A percentile compares a stretch with the other conserved stretches of the same genome.
phyloP scores from a whole-genome alignment of 805 yeast genomes.

The Pichia californica region DNA sequence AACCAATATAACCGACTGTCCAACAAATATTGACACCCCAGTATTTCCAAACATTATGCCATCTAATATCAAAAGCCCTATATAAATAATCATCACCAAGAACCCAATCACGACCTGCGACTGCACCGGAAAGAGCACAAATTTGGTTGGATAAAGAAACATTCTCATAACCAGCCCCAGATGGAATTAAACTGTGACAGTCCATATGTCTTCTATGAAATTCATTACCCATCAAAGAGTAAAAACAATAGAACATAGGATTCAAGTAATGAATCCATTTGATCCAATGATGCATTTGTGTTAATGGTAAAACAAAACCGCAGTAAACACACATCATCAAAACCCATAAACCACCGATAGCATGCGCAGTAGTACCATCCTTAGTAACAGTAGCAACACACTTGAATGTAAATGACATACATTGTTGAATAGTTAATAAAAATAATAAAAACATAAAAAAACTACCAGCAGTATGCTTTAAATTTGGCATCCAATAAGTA shows the following conservation, averaged over 20 bases:
- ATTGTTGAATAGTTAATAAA: constrained; percentile 32
- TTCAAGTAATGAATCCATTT: constrained; percentile 48
- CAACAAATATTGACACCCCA: constrained; percentile 47
- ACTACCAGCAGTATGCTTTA: constrained; percentile 47
- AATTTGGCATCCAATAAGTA: constrained; percentile 45
- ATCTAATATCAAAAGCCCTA: constrained; percentile 43
- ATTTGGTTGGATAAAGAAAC: constrained; percentile 35
- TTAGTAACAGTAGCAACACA: constrained; percentile 45
- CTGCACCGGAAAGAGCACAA: constrained; percentile 50
- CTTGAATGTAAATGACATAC: constrained; percentile 46
- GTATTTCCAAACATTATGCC: constrained; percentile 72
- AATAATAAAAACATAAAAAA: constrained; percentile 52
- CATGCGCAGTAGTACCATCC: constrained; percentile 52
- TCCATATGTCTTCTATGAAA: constrained; percentile 47
- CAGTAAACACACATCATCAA: constrained; percentile 50
- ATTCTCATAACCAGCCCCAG: constrained; percentile 42
- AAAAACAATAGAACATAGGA: constrained; percentile 44
- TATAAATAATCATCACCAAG: constrained; percentile 45
- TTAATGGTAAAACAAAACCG: constrained; percentile 58
- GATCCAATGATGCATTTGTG: constrained; percentile 56
- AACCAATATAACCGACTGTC: constrained; percentile 32
- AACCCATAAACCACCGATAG: constrained; percentile 51
- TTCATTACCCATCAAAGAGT: constrained; percentile 51
- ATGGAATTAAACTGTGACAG: constrained; percentile 45
- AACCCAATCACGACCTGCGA: constrained; percentile 32